Conservation (phyloP, 305 asterid species). For the Fraxinus sp. region DNA sequence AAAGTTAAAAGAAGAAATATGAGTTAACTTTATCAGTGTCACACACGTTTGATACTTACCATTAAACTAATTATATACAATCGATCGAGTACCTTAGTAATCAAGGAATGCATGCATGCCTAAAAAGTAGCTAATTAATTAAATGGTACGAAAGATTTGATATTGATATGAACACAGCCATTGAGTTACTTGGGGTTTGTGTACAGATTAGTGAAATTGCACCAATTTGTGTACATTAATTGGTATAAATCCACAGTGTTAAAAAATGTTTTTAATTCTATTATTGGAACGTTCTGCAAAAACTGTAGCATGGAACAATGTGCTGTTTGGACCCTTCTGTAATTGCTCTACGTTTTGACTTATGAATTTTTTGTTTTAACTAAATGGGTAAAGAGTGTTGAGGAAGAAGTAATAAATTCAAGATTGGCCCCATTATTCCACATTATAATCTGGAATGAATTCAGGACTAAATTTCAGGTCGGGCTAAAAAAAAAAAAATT, state of each 20-base stretch:
- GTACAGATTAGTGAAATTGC: slow-evolving; percentile 4
- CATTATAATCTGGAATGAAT: no score
- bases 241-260: slow-evolving; percentile 4
- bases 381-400: neutral
- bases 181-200: neutral
- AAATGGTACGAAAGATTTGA: slow-evolving; percentile 42
- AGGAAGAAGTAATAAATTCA: no score
- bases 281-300: slow-evolving; percentile 23
- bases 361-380: neutral
- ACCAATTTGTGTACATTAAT: slow-evolving; percentile 20
- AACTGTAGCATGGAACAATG: slow-evolving; percentile 20
- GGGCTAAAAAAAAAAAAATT: no score
- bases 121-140: slow-evolving; percentile 10
- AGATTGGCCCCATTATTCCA: no score
- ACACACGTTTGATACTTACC: neutral
- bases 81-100: neutral
- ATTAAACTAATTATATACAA: no score
- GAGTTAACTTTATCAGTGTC: neutral
- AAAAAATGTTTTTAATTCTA: slow-evolving; percentile 21
- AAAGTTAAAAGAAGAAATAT: neutral
- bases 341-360: neutral
- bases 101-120: slow-evolving; percentile 26
- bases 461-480: no score
- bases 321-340: slow-evolving; percentile 17
- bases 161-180: slow-evolving; percentile 28